Evolutionary conservation across 306 rosid genomes (phyloP), one percentile per base, ranked within the genome.

Genomic region (Prunus armeniaca): DNA sequence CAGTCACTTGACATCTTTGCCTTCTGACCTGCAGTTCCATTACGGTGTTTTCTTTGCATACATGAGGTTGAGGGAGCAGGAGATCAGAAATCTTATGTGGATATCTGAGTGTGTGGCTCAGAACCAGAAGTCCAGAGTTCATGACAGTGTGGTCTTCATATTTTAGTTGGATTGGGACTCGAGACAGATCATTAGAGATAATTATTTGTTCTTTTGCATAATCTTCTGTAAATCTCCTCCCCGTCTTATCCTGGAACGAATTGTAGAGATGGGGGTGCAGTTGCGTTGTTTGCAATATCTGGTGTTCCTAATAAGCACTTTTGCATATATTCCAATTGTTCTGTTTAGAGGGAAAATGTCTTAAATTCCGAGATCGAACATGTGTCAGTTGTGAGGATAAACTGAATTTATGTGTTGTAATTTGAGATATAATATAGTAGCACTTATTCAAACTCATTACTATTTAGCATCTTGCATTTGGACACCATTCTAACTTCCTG

Each of bases 11-110:
- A 61, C 43, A 15, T 49, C 3, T 30, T 0, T 34, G 64, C 69
- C 56, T 82, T 80, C 57, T 45, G 55, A 13, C 30, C 60, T 83
- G 92, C 93, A 95, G 99, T 95, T 95, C 88, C 99, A 95, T 77
- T 95, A 88, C 62, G 98, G 83, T 12, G 97, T 95, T 74, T 95
- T 95, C 90, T 95, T 92, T 13, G 98, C 98, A 46, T 95, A 92
- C 85, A 95, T 92, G 97, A 92, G 99, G 89, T 80, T 95, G 87
- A 92, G 97, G 86, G 97, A 92, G 86, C 97, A 95, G 82, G 97
- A 95, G 89, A 92, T 95, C 81, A 87, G 97, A 86, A 92, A 95
- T 84, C 75, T 95, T 47, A 95, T 92, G 97, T 92, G 99, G 99
- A 92, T 95, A 75, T 95, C 96, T 1, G 99, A 92, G 82, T 92